These are phyloP conservation scores for Carex scoparia DNA, from an alignment of 176 grass and related monocot species.

Conservation along the genomic window DNA sequence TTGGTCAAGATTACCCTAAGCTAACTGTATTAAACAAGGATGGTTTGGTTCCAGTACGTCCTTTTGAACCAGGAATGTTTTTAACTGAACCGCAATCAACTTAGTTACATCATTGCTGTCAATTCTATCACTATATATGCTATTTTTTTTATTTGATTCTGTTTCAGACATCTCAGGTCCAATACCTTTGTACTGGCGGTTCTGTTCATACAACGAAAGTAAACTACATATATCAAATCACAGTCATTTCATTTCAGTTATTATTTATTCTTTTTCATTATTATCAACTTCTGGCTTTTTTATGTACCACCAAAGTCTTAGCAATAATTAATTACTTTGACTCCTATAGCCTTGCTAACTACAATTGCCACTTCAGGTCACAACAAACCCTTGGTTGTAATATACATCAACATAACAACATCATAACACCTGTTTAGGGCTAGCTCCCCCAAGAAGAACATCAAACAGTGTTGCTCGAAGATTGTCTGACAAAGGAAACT, in stretches of 20 bases:
- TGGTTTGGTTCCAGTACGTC: neutral
- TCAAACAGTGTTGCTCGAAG: constrained; percentile 89
- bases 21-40: neutral
- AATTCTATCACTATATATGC: neutral
- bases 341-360: neutral
- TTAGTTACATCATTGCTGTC: neutral
- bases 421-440: constrained; percentile 84
- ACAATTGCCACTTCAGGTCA: neutral
- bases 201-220: neutral
- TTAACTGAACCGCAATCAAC: neutral
- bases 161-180: neutral
- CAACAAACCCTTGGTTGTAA: neutral
- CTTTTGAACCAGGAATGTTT: neutral
- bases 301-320: neutral
- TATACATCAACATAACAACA: constrained; percentile 5
- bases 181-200: neutral
- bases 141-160: constrained; percentile 12
- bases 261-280: neutral
- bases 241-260: neutral
- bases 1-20: too few species aligned
- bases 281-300: neutral
- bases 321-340: neutral
- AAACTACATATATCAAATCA: neutral
- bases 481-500: constrained; percentile 84
- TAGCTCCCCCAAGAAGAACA: constrained; percentile 97